Conservation (phyloP, 2,329 filamentous ascomycete species). For the Beauveria asiatica region DNA sequence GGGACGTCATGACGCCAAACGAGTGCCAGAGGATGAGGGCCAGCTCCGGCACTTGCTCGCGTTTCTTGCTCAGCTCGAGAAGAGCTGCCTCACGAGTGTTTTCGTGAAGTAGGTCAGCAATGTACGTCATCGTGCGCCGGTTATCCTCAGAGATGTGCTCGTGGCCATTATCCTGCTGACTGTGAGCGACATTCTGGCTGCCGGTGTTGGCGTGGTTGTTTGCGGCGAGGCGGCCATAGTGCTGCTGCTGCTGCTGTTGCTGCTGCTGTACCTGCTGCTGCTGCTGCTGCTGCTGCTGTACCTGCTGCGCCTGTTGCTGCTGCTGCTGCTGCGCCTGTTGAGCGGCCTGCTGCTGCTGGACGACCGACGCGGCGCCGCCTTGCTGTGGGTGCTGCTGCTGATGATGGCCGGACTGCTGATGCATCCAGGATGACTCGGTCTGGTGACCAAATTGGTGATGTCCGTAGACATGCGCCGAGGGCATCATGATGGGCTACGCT, state of each 20-base stretch:
- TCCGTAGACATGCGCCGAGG: slow-evolving; percentile 55
- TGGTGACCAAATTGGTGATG: slow-evolving; percentile 60
- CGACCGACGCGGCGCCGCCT: slow-evolving; percentile 42
- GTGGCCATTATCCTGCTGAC: slow-evolving; percentile 42
- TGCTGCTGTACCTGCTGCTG: slow-evolving; percentile 50
- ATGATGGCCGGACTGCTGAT: slow-evolving; percentile 52
- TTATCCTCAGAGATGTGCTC: slow-evolving; percentile 82
- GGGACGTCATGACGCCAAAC: slow-evolving; percentile 96
- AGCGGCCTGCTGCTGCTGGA: slow-evolving; percentile 36
- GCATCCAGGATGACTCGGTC: slow-evolving; percentile 57
- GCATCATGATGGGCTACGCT: slow-evolving; percentile 41
- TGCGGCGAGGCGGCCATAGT: slow-evolving; percentile 66
- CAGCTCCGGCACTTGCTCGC: slow-evolving; percentile 93
- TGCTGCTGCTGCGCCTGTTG: slow-evolving; percentile 14
- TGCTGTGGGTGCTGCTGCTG: slow-evolving; percentile 45
- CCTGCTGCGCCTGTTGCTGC: slow-evolving; percentile 36
- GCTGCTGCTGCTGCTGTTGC: slow-evolving; percentile 51
- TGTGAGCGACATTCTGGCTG: slow-evolving; percentile 36
- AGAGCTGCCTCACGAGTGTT: slow-evolving; percentile 82
- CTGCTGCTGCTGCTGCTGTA: slow-evolving; percentile 15
- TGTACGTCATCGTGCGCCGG: slow-evolving; percentile 83
- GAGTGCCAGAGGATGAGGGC: slow-evolving; percentile 97
- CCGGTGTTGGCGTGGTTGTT: slow-evolving; percentile 45
- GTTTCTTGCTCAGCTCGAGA: slow-evolving; percentile 94
- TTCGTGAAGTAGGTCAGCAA: slow-evolving; percentile 83